Conservation (phyloP, 2,329 filamentous ascomycete genomes). For the Neonectria sp. region DNA sequence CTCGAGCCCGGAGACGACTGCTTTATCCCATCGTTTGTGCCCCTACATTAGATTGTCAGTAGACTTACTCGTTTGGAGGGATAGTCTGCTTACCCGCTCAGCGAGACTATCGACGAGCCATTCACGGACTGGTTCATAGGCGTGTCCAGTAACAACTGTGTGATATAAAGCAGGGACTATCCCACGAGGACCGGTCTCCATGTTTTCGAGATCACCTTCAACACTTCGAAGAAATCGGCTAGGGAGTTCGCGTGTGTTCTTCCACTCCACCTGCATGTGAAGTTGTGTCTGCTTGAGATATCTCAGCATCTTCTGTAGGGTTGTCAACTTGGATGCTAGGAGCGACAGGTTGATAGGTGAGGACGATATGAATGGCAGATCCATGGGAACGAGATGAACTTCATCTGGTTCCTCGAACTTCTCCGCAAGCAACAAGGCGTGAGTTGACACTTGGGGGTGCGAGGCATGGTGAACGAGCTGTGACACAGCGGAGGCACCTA, state of each 20-base stretch:
- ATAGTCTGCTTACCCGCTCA: conserved; percentile 73
- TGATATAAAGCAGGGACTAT: conserved; percentile 87
- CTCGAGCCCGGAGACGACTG: conserved; percentile 83
- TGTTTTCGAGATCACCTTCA: conserved; percentile 79
- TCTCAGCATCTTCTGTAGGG: conserved; percentile 86
- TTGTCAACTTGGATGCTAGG: conserved; percentile 88
- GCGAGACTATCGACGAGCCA: conserved; percentile 90
- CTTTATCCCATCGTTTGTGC: conserved; percentile 96
- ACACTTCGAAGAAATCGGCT: conserved; percentile 83
- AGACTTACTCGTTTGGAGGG: conserved; percentile 22
- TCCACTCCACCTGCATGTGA: conserved; percentile 87
- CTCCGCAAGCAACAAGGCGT: conserved; percentile 75
- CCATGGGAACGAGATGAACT: conserved; percentile 78
- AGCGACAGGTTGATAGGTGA: conserved; percentile 87
- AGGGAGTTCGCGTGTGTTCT: conserved; percentile 84
- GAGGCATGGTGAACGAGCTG: conserved; percentile 75
- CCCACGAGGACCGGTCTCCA: conserved; percentile 68
- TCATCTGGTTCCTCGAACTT: conserved; percentile 52
- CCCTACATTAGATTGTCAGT: conserved; percentile 67
- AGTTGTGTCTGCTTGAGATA: conserved; percentile 87
- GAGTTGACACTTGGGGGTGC: conserved; percentile 81
- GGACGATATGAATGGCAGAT: conserved; percentile 85
- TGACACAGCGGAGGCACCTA: conserved; percentile 40
- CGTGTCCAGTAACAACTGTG: conserved; percentile 86
- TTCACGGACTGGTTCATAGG: conserved; percentile 81